Base-by-base conservation (phyloP, 2,329 filamentous ascomycete species). In the Colletotrichum horii region DNA sequence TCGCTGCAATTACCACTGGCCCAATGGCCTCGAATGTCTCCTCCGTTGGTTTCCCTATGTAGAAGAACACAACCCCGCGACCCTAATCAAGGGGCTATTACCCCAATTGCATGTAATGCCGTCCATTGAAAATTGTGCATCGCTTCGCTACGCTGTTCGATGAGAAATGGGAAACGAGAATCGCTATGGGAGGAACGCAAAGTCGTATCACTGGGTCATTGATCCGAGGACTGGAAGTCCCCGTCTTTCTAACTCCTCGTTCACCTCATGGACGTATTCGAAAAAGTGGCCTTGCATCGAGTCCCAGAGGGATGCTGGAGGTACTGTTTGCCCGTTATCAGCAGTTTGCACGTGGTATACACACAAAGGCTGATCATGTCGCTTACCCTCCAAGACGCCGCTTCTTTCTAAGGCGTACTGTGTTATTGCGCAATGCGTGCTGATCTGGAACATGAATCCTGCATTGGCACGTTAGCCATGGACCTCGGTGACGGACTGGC, bases 391-490 rank as follows among this genome's bases (percentile, higher is more conserved):
- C 14, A 79, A 28, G 24, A 78, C 77, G 6, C 78, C 77, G 55
- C 66, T 76, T 43, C 74, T 66, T 32, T 75, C 74, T 24, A 76
- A 15, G 12, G 71, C 74, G n/a, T 75, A 81, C 67, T 77, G 78
- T 48, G 80, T 81, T n/a, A 80, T 70, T 16, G 76, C 79, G 38
- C 80, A 76, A 38, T 80, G 80, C 5, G 78, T 79, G 32, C 77
- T 78, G 36, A 80, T 73, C 16, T 81, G 79, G 71, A 81, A 80
- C 80, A 81, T 81, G 61, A 81, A 80, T 3, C 77, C 79, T 79
- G 36, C 15, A 34, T 82, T 82, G 70, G 86, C 62, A 24, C n/a
- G 65, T 84, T 58, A 56, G 85, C 81, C 66, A 83, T 81, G 61
- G 24, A 9, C 16, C 43, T 84, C 82, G 30, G 26, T 12, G 19